Evolutionary conservation across 2,329 filamentous ascomycete species (phyloP), one percentile per base, ranked within the genome.

Genomic region (Verticillium zaregamsianum): DNA sequence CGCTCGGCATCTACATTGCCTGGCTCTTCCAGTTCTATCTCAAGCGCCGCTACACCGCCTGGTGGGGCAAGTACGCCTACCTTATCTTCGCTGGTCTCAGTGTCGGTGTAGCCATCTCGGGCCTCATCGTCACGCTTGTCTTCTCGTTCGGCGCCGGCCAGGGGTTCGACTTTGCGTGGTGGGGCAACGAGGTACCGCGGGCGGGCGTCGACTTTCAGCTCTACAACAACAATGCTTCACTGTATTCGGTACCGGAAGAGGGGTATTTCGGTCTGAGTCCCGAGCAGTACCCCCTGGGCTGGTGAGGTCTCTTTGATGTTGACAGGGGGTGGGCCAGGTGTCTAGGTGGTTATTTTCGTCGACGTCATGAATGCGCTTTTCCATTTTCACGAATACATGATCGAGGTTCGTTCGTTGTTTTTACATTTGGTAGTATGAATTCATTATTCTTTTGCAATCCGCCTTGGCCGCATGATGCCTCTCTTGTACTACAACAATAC

Each of bases 61-160:
- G 77, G 76, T 80, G 77, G 76, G 72, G 76, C 55, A 77, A 80
- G 71, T 81, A 80, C 69, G 80, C 80, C 67, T 81, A 79, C 65
- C 73, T 78, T 3, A 68, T 81, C 3, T 78, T 76, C 11, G 76
- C 78, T 0, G 76, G 76, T 6, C 66, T 81, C 59, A 76, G 73
- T 11, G 76, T 75, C 5, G 78, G 77, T 8, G 71, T 81, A 4
- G 79, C 78, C 31, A 66, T 80, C 54, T 73, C 71, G 45, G 78
- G 73, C 14, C 68, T 80, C 20, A 65, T 80, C 64, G 77, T 78
- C 68, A 78, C 79, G 67, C 62, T 68, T 31, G 66, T 67, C 32
- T 67, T 68, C 57, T 62, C 60, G 32, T 68, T 68, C 37, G 66
- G 65, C 25, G 66, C 62, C 2, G 66, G 66, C 20, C 52, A 67